These are phyloP conservation scores for Moricandia moricandioides DNA, from an alignment of 345 rosid species.

Conservation along the genomic window DNA sequence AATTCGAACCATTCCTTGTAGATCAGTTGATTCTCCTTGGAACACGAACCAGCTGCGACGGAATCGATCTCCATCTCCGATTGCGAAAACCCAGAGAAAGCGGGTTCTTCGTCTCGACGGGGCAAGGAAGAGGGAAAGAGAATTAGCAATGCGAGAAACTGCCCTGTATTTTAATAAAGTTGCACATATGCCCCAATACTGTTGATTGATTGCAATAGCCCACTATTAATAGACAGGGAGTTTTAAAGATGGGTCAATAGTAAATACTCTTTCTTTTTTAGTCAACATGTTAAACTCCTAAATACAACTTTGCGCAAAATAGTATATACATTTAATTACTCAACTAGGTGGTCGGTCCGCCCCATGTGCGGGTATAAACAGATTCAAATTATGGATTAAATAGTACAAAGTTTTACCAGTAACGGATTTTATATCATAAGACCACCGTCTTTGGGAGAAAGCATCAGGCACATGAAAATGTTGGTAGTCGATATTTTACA, in stretches of 20 bases:
- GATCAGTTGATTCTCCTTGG: slow-evolving; percentile 73
- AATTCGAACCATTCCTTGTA: slow-evolving; percentile 79
- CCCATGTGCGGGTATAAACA: too few species aligned
- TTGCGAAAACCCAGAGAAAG: slow-evolving; percentile 3
- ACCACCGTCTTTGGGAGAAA: too few species aligned
- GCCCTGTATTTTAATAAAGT: slow-evolving; percentile 4
- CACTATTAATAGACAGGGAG: background rate
- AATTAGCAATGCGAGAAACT: slow-evolving; percentile 8
- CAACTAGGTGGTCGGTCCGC: too few species aligned
- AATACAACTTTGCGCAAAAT: background rate
- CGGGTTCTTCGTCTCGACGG: slow-evolving; percentile 35
- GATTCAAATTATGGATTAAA: too few species aligned
- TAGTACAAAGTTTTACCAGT: too few species aligned
- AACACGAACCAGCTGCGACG: slow-evolving; percentile 62
- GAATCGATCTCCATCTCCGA: slow-evolving; percentile 71
- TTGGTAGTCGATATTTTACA: too few species aligned
- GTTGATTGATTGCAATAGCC: background rate
- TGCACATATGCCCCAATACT: slow-evolving; percentile 7
- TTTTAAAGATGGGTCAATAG: background rate
- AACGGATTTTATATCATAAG: too few species aligned
- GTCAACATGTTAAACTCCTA: background rate
- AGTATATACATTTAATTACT: background rate
- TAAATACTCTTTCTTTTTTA: background rate
- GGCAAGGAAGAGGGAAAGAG: background rate
- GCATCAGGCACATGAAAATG: too few species aligned